phyloP scores from a whole-genome alignment of 2,329 filamentous ascomycete genomes.

The Zalaria sp. region DNA sequence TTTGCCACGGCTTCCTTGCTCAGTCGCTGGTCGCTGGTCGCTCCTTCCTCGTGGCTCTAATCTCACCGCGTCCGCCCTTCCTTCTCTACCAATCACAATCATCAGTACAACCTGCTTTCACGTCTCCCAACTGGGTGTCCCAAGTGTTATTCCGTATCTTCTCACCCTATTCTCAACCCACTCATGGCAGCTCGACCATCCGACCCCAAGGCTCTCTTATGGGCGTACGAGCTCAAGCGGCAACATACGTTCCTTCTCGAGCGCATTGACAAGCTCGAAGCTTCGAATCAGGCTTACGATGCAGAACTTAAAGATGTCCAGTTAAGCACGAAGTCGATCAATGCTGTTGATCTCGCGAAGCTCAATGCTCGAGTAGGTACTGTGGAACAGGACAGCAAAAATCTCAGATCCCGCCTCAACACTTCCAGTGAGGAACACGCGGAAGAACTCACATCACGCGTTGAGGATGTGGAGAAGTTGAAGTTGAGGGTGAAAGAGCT shows the following conservation, averaged over 20 bases:
- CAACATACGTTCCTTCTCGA: conserved; percentile 16
- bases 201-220: conserved; percentile 16
- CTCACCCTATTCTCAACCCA: too few species aligned
- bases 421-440: background rate
- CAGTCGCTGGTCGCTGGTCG: too few species aligned
- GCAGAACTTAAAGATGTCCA: conserved; percentile 30
- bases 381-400: background rate
- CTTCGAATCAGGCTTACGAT: background rate
- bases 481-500: background rate
- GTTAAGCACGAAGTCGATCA: conserved; percentile 38
- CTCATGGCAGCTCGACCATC: conserved; percentile 5
- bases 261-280: conserved; percentile 17
- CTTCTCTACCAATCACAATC: too few species aligned
- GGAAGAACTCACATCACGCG: background rate
- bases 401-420: background rate
- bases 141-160: too few species aligned
- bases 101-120: too few species aligned
- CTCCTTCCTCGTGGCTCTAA: too few species aligned
- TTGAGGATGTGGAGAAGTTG: background rate
- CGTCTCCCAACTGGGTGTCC: too few species aligned
- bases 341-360: background rate
- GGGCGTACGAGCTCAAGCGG: conserved; percentile 21
- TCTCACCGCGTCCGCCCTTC: too few species aligned
- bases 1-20: too few species aligned
- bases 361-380: background rate